These are phyloP conservation scores for Venturia asperata DNA, from an alignment of 2,329 filamentous ascomycete species.

Conservation along the genomic window DNA sequence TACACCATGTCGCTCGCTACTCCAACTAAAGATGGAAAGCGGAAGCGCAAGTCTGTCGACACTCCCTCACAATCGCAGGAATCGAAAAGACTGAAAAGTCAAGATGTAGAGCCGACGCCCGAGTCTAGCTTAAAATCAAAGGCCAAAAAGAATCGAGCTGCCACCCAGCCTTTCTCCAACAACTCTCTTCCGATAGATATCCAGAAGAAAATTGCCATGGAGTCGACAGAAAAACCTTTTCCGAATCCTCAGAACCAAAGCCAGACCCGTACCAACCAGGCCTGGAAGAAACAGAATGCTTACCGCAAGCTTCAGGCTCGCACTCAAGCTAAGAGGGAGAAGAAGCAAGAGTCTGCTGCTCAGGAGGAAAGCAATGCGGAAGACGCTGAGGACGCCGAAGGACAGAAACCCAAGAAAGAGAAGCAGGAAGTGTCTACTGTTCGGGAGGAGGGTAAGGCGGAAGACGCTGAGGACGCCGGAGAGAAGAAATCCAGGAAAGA, in stretches of 20 bases:
- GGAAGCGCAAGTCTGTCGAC: conserved; percentile 12
- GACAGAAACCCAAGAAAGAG: conserved; percentile 16
- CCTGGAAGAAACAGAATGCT: conserved; percentile 2
- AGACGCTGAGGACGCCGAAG: not conserved
- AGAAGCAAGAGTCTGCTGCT: not conserved
- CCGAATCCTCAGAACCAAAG: not conserved
- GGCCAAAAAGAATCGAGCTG: not conserved
- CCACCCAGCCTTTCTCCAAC: not conserved
- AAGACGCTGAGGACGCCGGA: not conserved
- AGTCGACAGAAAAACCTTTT: conserved; percentile 1
- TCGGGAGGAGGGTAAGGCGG: not conserved
- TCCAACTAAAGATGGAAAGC: conserved; percentile 5
- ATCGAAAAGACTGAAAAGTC: conserved; percentile 9
- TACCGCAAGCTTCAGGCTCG: not conserved
- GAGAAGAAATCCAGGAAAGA: conserved; percentile 18
- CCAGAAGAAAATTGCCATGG: not conserved
- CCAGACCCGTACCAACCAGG: not conserved
- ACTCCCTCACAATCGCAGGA: not conserved
- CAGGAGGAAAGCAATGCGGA: not conserved
- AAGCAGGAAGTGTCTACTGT: conserved; percentile 15
- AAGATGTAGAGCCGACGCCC: not conserved
- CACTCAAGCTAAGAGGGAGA: not conserved
- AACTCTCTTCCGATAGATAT: not conserved
- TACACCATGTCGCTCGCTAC: conserved; percentile 6
- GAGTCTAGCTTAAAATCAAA: not conserved